Evolutionary conservation across 495 filamentous ascomycete genomes (phyloP).

Genomic region (Parathielavia hyrcaniae): DNA sequence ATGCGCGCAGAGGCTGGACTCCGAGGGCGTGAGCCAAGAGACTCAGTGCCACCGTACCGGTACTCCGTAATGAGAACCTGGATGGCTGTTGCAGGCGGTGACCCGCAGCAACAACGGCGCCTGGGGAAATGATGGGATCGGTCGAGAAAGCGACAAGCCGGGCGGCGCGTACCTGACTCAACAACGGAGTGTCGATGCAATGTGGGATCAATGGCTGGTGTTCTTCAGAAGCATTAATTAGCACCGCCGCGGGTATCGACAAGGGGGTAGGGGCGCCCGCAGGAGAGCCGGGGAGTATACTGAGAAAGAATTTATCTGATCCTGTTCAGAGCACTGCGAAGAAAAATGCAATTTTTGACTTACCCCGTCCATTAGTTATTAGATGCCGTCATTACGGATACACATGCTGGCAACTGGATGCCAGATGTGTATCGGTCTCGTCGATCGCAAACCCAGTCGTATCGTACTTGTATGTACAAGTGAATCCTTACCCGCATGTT

Average conservation of each 20-base stretch:
- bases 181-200: slow-evolving; percentile 17
- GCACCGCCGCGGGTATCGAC: slow-evolving; percentile 10
- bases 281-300: neutral
- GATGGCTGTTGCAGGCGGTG: neutral
- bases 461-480: no score
- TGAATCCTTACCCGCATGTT: no score
- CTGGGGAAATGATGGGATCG: slow-evolving; percentile 20
- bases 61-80: neutral
- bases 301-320: neutral
- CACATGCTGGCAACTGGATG: no score
- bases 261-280: slow-evolving; percentile 5
- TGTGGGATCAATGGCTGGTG: slow-evolving; percentile 11
- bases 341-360: no score
- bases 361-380: no score
- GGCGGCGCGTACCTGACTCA: neutral
- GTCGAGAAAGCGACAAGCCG: neutral
- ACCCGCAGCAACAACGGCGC: slow-evolving; percentile 17
- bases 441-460: no score
- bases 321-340: no score
- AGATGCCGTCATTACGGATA: no score
- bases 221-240: slow-evolving; percentile 3
- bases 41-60: no score
- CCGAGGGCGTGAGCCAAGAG: no score
- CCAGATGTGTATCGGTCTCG: no score
- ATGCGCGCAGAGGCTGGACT: no score